A percentile compares a stretch with the other conserved stretches of the same genome.
Evolutionary conservation across 2,329 filamentous ascomycete species (phyloP).

Genomic region (Knufia fluminis): DNA sequence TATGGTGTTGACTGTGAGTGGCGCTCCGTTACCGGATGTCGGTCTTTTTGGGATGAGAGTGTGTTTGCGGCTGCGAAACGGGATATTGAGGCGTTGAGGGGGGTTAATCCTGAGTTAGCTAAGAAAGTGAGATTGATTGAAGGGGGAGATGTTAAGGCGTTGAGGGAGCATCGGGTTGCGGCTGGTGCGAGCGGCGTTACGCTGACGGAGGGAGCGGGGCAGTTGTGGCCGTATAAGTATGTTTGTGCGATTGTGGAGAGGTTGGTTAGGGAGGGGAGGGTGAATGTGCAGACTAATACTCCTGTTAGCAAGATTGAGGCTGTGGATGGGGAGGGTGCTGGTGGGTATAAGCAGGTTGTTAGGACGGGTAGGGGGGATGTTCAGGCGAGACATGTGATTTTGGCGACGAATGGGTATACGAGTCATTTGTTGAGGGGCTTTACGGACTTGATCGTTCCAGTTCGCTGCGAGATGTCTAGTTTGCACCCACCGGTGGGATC

Average conservation of each 20-base stretch:
- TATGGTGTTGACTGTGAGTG: slow-evolving; percentile 19
- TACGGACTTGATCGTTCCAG: slow-evolving; percentile 63
- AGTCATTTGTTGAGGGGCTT: slow-evolving; percentile 63
- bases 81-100: slow-evolving; percentile 9
- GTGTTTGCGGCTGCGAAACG: slow-evolving; percentile 10
- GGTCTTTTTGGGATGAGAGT: slow-evolving; percentile 12
- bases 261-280: slow-evolving; percentile 28
- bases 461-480: slow-evolving; percentile 47
- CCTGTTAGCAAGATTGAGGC: slow-evolving; percentile 23
- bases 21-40: slow-evolving; percentile 14
- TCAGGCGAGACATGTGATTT: slow-evolving; percentile 53
- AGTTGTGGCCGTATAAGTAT: slow-evolving; percentile 61
- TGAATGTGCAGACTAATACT: slow-evolving; percentile 28
- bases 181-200: slow-evolving; percentile 10
- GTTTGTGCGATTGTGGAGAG: slow-evolving; percentile 60
- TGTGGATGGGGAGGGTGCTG: slow-evolving; percentile 14
- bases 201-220: slow-evolving; percentile 11
- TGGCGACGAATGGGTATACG: slow-evolving; percentile 79
- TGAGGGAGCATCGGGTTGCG: slow-evolving; percentile 13
- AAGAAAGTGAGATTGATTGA: slow-evolving; percentile 9
- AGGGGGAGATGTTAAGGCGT: slow-evolving; percentile 2
- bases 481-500: slow-evolving; percentile 35
- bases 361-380: slow-evolving; percentile 66
- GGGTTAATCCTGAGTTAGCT: slow-evolving; percentile 13
- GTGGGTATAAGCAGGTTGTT: slow-evolving; percentile 48